Conservation (phyloP, 768 basidiomycete species). For the Rubroboletus satanas region DNA sequence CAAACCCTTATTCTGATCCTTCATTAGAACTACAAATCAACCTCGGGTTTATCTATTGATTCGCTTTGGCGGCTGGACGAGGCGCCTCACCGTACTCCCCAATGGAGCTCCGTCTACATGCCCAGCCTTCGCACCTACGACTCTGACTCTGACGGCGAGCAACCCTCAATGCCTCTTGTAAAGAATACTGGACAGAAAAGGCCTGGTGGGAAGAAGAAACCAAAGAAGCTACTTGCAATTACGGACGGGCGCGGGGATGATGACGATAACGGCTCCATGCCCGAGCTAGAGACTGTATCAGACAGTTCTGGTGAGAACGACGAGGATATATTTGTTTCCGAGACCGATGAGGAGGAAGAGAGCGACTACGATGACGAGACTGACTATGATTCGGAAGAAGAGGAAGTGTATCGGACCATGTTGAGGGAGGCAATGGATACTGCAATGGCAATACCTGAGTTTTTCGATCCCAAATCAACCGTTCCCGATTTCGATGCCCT, state of each 20-base stretch:
- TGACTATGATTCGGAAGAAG: conserved; percentile 64
- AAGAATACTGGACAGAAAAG: conserved; percentile 18
- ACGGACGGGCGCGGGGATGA: conserved; percentile 40
- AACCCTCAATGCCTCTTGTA: not conserved
- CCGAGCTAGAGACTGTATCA: conserved; percentile 61
- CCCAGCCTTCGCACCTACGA: conserved; percentile 18
- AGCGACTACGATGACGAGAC: conserved; percentile 38
- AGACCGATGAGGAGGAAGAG: conserved; percentile 34
- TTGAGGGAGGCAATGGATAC: conserved; percentile 71
- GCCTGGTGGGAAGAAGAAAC: conserved; percentile 24
- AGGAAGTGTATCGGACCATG: conserved; percentile 59
- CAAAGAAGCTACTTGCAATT: conserved; percentile 45
- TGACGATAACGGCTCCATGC: conserved; percentile 57
- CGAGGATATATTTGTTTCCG: conserved; percentile 30
- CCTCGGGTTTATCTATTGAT: conserved; percentile 55
- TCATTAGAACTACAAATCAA: conserved; percentile 53
- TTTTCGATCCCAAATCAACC: conserved; percentile 47
- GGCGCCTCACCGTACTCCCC: conserved; percentile 48
- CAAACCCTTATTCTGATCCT: conserved; percentile 3
- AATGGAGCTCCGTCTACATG: conserved; percentile 51
- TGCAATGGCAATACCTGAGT: conserved; percentile 53
- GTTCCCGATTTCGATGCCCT: conserved; percentile 43
- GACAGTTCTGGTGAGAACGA: conserved; percentile 48
- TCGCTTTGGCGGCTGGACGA: conserved; percentile 60
- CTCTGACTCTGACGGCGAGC: conserved; percentile 29